These are phyloP conservation scores for Xylona heveae DNA, from an alignment of 495 filamentous ascomycete genomes.

Conservation along the genomic window DNA sequence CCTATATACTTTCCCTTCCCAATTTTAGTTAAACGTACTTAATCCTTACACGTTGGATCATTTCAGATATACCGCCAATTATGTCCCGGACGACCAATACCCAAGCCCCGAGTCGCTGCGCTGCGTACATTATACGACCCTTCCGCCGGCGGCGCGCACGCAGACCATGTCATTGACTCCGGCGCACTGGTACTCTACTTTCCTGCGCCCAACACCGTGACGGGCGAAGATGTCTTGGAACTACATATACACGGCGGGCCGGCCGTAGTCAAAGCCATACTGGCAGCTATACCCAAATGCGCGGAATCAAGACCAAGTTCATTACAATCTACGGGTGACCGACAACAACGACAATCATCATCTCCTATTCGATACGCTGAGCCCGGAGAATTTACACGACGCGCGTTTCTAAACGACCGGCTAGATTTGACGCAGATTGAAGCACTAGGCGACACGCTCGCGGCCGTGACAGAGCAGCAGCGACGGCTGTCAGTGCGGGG, in stretches of 20 bases:
- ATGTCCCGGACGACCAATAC: slow-evolving; percentile 41
- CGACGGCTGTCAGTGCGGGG: slow-evolving; percentile 68
- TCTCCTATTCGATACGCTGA: slow-evolving; percentile 62
- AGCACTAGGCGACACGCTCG: slow-evolving; percentile 64
- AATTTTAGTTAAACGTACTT: no score
- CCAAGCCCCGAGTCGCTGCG: slow-evolving; percentile 53
- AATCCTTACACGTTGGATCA: background rate
- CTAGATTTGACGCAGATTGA: slow-evolving; percentile 88
- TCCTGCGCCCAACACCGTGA: slow-evolving; percentile 61
- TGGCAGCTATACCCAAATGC: slow-evolving; percentile 48
- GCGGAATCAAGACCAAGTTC: no score
- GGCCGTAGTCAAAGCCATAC: slow-evolving; percentile 68
- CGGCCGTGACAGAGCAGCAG: slow-evolving; percentile 86
- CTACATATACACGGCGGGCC: slow-evolving; percentile 85
- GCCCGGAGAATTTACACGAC: slow-evolving; percentile 85
- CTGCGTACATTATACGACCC: slow-evolving; percentile 63
- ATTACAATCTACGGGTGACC: slow-evolving; percentile 3
- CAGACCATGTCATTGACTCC: slow-evolving; percentile 45
- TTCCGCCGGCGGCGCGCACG: slow-evolving; percentile 9
- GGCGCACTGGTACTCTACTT: slow-evolving; percentile 76
- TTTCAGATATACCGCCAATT: slow-evolving; percentile 55
- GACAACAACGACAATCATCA: slow-evolving; percentile 13
- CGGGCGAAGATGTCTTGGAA: slow-evolving; percentile 83
- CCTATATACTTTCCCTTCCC: no score
- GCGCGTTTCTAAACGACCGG: slow-evolving; percentile 73